phyloP scores from a whole-genome alignment of 2,329 filamentous ascomycete species.

The Karstenula rhodostoma region DNA sequence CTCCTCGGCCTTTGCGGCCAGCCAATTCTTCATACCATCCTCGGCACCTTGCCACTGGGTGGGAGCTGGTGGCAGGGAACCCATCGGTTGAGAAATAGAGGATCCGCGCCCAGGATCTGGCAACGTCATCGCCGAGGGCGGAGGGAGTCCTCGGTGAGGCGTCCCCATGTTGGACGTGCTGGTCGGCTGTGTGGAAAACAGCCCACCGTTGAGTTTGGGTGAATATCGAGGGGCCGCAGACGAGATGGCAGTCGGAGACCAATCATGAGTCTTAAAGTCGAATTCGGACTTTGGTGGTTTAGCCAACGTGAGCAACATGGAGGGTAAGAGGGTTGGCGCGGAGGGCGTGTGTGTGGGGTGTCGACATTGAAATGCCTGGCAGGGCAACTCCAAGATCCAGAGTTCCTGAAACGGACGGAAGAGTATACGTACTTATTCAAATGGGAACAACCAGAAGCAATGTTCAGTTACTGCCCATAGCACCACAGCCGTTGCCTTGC shows the following conservation, averaged over 20 bases:
- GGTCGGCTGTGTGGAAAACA: constrained; percentile 52
- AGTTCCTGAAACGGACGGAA: constrained; percentile 44
- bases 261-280: constrained; percentile 60
- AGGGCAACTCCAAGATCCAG: constrained; percentile 37
- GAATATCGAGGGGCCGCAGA: constrained; percentile 50
- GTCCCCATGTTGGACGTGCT: constrained; percentile 58
- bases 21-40: constrained; percentile 61
- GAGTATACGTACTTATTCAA: constrained; percentile 49
- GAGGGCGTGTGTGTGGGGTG: constrained; percentile 26
- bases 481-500: constrained; percentile 43
- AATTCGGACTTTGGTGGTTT: constrained; percentile 58
- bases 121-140: constrained; percentile 61
- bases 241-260: constrained; percentile 53
- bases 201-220: constrained; percentile 51
- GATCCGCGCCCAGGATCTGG: constrained; percentile 56
- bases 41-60: constrained; percentile 60
- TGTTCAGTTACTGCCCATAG: constrained; percentile 46
- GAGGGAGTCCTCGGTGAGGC: constrained; percentile 62
- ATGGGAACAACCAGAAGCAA: constrained; percentile 44
- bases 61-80: constrained; percentile 55
- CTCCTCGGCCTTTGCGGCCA: constrained; percentile 61
- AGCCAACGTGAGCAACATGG: constrained; percentile 62
- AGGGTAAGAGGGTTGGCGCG: constrained; percentile 31
- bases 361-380: constrained; percentile 48
- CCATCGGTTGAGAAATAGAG: constrained; percentile 48